phyloP scores from a whole-genome alignment of 345 rosid genomes.

The Abelmoschus esculentus region DNA sequence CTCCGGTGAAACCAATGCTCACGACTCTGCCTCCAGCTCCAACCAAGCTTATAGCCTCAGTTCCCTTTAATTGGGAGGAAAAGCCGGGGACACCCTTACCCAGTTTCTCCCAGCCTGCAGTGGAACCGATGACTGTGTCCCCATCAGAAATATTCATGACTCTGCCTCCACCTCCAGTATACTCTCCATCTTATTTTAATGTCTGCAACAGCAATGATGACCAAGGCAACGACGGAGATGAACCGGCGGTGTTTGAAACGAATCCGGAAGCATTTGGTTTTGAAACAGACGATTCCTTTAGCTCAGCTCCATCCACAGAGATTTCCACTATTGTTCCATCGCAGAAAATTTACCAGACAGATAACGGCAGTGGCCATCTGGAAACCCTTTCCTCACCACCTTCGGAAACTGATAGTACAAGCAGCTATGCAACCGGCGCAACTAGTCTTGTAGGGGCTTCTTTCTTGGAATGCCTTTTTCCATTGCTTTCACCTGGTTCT shows the following conservation, averaged over 20 bases:
- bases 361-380: slow-evolving; percentile 17
- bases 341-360: slow-evolving; percentile 16
- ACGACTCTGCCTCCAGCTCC: no score
- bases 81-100: slow-evolving; percentile 59
- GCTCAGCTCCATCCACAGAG: slow-evolving; percentile 37
- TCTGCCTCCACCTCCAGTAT: slow-evolving; percentile 33
- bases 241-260: slow-evolving; percentile 14
- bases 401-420: slow-evolving; percentile 49
- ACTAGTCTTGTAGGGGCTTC: slow-evolving; percentile 62
- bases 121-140: slow-evolving; percentile 9
- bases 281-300: slow-evolving; percentile 44
- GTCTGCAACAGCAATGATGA: slow-evolving; percentile 10
- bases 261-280: slow-evolving; percentile 31
- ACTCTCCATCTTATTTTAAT: slow-evolving; percentile 9
- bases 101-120: slow-evolving; percentile 20
- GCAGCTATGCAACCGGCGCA: slow-evolving; percentile 60
- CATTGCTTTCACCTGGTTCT: slow-evolving; percentile 44
- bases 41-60: slow-evolving; percentile 48
- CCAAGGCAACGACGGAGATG: no score
- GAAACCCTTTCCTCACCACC: slow-evolving; percentile 41
- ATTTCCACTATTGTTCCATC: slow-evolving; percentile 38
- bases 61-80: slow-evolving; percentile 80
- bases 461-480: slow-evolving; percentile 85
- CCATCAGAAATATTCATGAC: slow-evolving; percentile 14
- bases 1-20: no score